These are phyloP conservation scores for Trichoderma polysporum DNA, from an alignment of 2,329 filamentous ascomycete species.

Conservation along the genomic window DNA sequence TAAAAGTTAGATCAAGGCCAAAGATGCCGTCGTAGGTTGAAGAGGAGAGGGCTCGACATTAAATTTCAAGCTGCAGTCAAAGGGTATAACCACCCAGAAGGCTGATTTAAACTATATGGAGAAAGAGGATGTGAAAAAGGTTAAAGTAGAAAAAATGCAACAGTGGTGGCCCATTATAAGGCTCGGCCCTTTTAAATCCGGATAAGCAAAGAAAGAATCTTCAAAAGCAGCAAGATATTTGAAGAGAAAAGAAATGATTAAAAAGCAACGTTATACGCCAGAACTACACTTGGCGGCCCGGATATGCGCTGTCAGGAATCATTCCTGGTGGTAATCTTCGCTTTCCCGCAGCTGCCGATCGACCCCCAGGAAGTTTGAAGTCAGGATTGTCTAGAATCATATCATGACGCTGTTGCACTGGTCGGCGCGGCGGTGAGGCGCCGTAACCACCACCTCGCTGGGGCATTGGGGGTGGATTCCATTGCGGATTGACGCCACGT, in stretches of 20 bases:
- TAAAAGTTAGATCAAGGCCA: neutral
- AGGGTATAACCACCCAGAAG: neutral
- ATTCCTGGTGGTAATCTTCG: constrained; percentile 42
- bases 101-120: neutral
- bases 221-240: neutral
- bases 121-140: neutral
- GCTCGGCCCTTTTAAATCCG: neutral
- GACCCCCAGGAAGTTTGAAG: constrained; percentile 66
- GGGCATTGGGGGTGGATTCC: constrained; percentile 61
- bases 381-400: constrained; percentile 82
- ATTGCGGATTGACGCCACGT: constrained; percentile 82
- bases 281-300: constrained; percentile 33
- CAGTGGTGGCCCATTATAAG: neutral
- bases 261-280: neutral
- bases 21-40: neutral
- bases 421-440: constrained; percentile 45
- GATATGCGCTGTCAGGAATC: constrained; percentile 56
- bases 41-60: neutral
- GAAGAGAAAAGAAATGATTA: neutral
- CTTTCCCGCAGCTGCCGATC: constrained; percentile 30
- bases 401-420: constrained; percentile 62
- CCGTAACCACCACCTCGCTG: no score
- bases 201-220: neutral
- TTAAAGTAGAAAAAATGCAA: neutral
- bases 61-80: neutral